Evolutionary conservation across 495 filamentous ascomycete genomes (phyloP), one percentile per base, ranked within the genome.

Genomic region (Aspergillus cavernicola): DNA sequence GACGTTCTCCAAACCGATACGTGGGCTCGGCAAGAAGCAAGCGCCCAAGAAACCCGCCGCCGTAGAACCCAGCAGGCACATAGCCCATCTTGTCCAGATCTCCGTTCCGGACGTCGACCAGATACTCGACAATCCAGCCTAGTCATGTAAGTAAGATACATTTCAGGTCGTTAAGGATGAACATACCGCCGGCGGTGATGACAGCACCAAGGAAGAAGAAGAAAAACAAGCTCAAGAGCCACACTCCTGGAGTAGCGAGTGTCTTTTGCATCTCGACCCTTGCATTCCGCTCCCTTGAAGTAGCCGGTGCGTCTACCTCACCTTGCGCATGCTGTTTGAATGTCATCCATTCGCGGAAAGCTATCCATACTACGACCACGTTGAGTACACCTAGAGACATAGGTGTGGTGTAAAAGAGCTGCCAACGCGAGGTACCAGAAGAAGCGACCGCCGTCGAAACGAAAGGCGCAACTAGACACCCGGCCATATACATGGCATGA

Each of bases 401-500:
- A 2, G 66, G 66, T 9, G 60, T 55, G 0, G 52, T 29, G 28
- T 67, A 69, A 32, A 67, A 69, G 4, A 67, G 46, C 49, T 55
- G 55, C 64, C 64, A 66, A 22, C 53, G 56, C 3, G 60, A 61
- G 1, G 43, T 11, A 20, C 61, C 61, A 0, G 64, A 58, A 1
- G 63, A 66, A 1, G 67, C 63, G 11, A 70, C 63, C 0, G 55
- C 67, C 11, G 67, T 66, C 10, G 67, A 54, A 0, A 65, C 52
- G 20, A 70, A 65, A 0, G 65, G 67, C 0, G 53, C 65, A 24
- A 61, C 65, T n/a, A 70, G 58, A 50, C 63, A 70, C 0, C 67
- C 67, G 1, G 56, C 63, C 65, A 64, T 65, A 31, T 70, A 70
- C 67, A 70, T 70, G 4, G 67, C 67, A 44, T 70, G 67, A 36